Base-by-base conservation (phyloP, 2,329 filamentous ascomycete genomes). In the Simplicillium sp. region DNA sequence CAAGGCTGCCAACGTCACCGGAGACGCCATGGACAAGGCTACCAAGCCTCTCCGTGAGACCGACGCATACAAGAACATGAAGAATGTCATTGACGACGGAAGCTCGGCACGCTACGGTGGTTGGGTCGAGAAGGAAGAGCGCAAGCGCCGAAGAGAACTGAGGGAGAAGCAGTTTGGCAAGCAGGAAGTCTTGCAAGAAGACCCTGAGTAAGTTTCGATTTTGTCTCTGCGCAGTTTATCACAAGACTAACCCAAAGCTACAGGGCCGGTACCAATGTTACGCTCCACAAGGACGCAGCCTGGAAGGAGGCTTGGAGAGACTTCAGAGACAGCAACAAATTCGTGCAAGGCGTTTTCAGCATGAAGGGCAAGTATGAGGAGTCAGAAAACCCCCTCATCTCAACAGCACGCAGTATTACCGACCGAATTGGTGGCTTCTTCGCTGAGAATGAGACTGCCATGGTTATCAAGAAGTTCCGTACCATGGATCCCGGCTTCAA, bases 291-390 rank as follows among this genome's bases (percentile, higher is more conserved):
- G 66, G 92, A 98, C 53, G 82, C 92, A 12, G 86, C 85, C 16
- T 97, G 90, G 87, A 96, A 95, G 66, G 90, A 97, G 62, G 87
- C 88, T n/a, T 98, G 92, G 92, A 80, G 83, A 54, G 85, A 92
- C 39, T 98, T 97, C 76, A 83, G 84, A 48, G 92, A 98, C 60
- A 80, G 80, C 49, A 95, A 83, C 64, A 87, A 84, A 52, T 65
- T 96, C 44, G 86, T 95, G 60, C 90, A 96, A 64, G 81, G 84
- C 43, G 67, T 96, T 46, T 96, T 95, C 65, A 80, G 73, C 57
- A 78, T 95, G 65, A 89, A 90, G 65, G 80, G 77, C 42, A 81
- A 82, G 42, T 97, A 97, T 67, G 84, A 94, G 50, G 92, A 98
- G 66, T 97, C 92, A 11, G 92, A 98, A 58, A 98, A 98, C 61